These are phyloP conservation scores for Paraconiothyrium sp. DNA, from an alignment of 2,329 filamentous ascomycete genomes.

Conservation along the genomic window DNA sequence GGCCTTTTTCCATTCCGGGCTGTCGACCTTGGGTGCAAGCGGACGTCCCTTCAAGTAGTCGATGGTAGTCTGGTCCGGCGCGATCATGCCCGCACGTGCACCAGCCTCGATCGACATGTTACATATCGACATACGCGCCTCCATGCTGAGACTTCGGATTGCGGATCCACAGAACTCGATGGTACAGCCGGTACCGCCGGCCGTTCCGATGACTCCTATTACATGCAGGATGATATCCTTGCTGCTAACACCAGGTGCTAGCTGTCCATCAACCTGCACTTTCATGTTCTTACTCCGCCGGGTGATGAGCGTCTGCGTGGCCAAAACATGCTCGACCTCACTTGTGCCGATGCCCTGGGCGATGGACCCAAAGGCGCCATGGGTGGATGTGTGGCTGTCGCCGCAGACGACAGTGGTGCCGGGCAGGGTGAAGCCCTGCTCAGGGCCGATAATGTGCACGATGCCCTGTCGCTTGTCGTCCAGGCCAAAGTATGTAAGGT, in stretches of 20 bases:
- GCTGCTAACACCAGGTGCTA: constrained; percentile 89
- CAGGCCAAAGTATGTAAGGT: constrained; percentile 95
- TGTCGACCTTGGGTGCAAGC: constrained; percentile 84
- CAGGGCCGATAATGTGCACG: constrained; percentile 96
- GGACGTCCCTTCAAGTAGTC: constrained; percentile 94
- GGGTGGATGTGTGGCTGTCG: constrained; percentile 97
- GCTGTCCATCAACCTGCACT: constrained; percentile 90
- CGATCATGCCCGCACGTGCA: constrained; percentile 95
- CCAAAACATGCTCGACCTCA: constrained; percentile 97
- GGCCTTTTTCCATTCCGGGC: constrained; percentile 89
- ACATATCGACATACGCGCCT: constrained; percentile 98
- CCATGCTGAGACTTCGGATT: constrained; percentile 89
- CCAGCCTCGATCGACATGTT: constrained; percentile 99
- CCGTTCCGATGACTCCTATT: constrained; percentile 93
- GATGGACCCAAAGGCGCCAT: constrained; percentile 93
- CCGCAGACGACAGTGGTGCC: constrained; percentile 97
- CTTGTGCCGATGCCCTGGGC: constrained; percentile 98
- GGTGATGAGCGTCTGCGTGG: constrained; percentile 94
- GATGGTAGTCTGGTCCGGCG: constrained; percentile 92
- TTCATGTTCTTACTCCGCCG: constrained; percentile 99
- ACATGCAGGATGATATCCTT: constrained; percentile 95
- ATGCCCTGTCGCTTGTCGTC: constrained; percentile 97
- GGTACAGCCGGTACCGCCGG: constrained; percentile 91
- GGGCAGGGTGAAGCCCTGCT: constrained; percentile 97
- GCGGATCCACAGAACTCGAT: constrained; percentile 98